Evolutionary conservation across 495 filamentous ascomycete genomes (phyloP).

Genomic region (Podospora pseudoanserina): DNA sequence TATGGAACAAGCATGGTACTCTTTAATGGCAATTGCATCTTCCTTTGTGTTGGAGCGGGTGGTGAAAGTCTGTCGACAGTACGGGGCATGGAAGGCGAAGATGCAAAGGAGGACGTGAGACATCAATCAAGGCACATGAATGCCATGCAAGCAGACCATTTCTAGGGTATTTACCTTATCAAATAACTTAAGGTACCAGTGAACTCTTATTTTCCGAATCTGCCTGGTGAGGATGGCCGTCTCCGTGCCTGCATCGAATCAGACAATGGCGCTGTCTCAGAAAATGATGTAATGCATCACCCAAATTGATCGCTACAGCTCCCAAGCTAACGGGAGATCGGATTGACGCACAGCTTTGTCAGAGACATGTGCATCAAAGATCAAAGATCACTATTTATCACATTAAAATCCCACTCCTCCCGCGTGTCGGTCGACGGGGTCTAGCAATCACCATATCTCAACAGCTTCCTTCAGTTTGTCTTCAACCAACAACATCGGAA

Average conservation of each 20-base stretch:
- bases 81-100: no score
- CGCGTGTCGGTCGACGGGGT: neutral
- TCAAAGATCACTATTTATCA: neutral
- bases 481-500: neutral
- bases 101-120: no score
- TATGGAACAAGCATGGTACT: no score
- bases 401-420: neutral
- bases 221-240: neutral
- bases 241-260: neutral
- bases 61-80: no score
- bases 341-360: neutral
- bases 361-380: neutral
- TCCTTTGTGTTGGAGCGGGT: no score
- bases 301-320: neutral
- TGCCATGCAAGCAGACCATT: no score
- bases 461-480: neutral
- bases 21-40: no score
- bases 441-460: neutral
- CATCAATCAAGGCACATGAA: no score
- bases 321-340: neutral
- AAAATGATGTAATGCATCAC: neutral
- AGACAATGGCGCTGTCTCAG: neutral
- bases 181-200: no score
- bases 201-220: no score
- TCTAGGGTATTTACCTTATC: no score